Evolutionary conservation across 352 stramenopile genomes (phyloP).

Genomic region (Phytophthora pistaciae): DNA sequence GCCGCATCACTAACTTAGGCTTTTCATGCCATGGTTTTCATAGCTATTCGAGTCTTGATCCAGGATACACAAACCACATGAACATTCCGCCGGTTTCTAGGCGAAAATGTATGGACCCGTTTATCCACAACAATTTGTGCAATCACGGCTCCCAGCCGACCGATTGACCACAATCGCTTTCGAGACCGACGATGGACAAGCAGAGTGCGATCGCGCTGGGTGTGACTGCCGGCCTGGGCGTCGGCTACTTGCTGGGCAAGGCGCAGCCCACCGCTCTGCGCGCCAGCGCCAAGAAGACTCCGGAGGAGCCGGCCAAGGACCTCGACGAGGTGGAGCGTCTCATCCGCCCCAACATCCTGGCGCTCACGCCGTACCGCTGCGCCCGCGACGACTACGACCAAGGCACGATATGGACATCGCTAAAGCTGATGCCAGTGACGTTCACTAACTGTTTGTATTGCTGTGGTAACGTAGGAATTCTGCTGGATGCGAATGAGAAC

Average conservation of each 20-base stretch:
- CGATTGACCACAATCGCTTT: slow-evolving; percentile 12
- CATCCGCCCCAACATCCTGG: slow-evolving; percentile 97
- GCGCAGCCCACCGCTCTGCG: slow-evolving; percentile 37
- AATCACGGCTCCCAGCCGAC: slow-evolving; percentile 30
- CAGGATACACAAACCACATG: slow-evolving; percentile 10
- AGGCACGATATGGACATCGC: slow-evolving; percentile 27
- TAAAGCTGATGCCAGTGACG: too few relatives aligned
- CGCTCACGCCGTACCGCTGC: slow-evolving; percentile 97
- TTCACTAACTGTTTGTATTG: background rate
- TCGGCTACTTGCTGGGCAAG: slow-evolving; percentile 76
- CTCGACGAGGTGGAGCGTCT: slow-evolving; percentile 86
- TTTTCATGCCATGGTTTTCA: too few relatives aligned
- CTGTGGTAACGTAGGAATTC: slow-evolving; percentile 72
- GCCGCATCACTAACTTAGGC: background rate
- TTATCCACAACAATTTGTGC: slow-evolving; percentile 31
- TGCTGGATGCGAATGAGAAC: slow-evolving; percentile 99
- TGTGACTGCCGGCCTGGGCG: slow-evolving; percentile 67
- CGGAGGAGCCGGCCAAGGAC: slow-evolving; percentile 4
- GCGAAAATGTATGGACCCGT: slow-evolving; percentile 17
- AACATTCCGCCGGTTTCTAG: slow-evolving; percentile 21
- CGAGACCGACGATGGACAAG: slow-evolving; percentile 69
- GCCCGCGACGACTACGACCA: slow-evolving; percentile 96
- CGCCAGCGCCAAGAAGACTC: slow-evolving; percentile 3
- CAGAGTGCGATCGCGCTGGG: slow-evolving; percentile 67
- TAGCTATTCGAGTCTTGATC: too few relatives aligned